Percentiles rank a stretch among this genome's conserved stretches.
phyloP scores from a whole-genome alignment of 108 stramenopile genomes.

The Pseudonitzschia pungens region DNA sequence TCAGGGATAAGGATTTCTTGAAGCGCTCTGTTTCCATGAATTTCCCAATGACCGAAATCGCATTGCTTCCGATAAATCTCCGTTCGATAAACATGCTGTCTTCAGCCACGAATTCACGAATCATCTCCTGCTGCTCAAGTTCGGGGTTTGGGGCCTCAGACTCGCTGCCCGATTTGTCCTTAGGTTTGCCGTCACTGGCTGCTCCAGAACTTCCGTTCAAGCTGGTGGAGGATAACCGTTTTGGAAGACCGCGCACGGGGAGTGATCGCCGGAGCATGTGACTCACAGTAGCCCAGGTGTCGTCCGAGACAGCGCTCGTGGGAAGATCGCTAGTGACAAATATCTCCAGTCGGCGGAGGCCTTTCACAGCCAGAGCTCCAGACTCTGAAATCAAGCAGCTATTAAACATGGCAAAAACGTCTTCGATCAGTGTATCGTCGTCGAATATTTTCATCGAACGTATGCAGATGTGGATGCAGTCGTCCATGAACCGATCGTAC shows the following conservation, averaged over 20 bases:
- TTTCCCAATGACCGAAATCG: constrained; percentile 67
- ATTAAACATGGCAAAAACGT: constrained; percentile 82
- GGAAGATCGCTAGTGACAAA: constrained; percentile 72
- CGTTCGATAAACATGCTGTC: constrained; percentile 68
- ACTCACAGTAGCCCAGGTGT: constrained; percentile 81
- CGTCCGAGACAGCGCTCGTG: constrained; percentile 50
- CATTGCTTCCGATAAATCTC: constrained; percentile 78
- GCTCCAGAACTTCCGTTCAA: not conserved
- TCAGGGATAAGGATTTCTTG: constrained; percentile 56
- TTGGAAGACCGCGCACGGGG: constrained; percentile 61
- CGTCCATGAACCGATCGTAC: constrained; percentile 81
- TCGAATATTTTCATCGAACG: constrained; percentile 61
- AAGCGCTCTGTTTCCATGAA: constrained; percentile 64
- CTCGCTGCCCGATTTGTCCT: constrained; percentile 35
- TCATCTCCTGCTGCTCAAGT: constrained; percentile 44
- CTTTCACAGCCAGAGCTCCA: constrained; percentile 69
- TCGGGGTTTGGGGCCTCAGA: constrained; percentile 31
- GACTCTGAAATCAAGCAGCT: constrained; percentile 82
- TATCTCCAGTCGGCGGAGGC: constrained; percentile 68
- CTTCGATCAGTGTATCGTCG: constrained; percentile 68
- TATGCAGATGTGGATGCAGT: constrained; percentile 67
- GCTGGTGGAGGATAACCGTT: not conserved
- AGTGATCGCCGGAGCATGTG: constrained; percentile 82
- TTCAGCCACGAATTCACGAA: constrained; percentile 73
- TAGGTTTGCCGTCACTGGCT: constrained; percentile 1